Evolutionary conservation across 208 protist species (phyloP).

Genomic region (Polymyxa betae): DNA sequence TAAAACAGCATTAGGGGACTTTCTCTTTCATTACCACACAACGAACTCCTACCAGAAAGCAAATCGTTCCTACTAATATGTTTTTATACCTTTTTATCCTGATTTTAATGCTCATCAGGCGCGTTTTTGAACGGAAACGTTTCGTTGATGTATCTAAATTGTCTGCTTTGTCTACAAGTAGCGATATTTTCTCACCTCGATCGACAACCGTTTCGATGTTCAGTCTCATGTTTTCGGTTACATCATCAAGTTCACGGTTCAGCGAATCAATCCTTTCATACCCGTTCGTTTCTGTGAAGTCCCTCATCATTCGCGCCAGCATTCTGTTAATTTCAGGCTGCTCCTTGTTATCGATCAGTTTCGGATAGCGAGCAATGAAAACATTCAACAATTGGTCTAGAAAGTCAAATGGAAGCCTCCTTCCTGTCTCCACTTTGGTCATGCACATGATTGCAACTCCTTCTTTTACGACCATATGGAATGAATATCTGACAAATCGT

Average conservation of each 20-base stretch:
- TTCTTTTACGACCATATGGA: not conserved
- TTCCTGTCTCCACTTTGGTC: not conserved
- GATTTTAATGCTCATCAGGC: no score
- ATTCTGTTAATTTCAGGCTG: not conserved
- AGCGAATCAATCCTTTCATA: not conserved
- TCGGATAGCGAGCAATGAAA: not conserved
- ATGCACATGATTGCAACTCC: conserved; percentile 1
- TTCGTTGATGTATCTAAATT: not conserved
- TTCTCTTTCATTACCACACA: no score
- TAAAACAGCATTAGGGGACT: no score
- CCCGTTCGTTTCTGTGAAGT: not conserved
- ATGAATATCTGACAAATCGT: not conserved
- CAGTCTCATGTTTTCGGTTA: not conserved
- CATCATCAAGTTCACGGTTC: not conserved
- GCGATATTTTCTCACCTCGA: not conserved
- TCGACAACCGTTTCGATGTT: conserved; percentile 1
- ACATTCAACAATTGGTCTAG: not conserved
- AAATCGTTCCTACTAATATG: no score
- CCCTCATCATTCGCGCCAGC: not conserved
- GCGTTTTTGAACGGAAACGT: no score
- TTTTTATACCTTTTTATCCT: no score
- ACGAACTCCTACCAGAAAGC: no score
- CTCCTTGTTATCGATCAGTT: not conserved
- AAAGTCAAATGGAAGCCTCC: not conserved
- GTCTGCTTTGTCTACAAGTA: not conserved